Evolutionary conservation across 1,139 yeast species (phyloP), one percentile per base, ranked within the genome.

Genomic region (Suhomyces panamericanus): DNA sequence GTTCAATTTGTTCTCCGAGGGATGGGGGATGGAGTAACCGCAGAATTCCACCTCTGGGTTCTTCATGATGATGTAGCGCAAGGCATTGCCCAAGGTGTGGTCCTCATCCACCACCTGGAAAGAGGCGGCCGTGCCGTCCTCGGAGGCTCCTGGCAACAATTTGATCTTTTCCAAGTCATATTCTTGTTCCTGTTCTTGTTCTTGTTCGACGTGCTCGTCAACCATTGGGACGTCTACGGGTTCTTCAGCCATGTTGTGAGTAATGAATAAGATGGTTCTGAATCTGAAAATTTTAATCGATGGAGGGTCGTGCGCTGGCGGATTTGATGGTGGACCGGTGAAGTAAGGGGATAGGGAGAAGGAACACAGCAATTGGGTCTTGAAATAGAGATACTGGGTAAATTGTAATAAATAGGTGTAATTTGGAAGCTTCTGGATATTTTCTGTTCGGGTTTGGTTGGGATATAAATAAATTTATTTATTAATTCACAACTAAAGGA

Each of bases 1-100:
- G 69, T 95, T 90, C 69, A 93, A 72, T 57, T 87, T 86, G 49
- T 89, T 80, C 67, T 95, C 99, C 30, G 96, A 88, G 26, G 99
- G 99, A 68, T 93, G 99, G n/a, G 99, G 99, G 52, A 93, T 95
- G 40, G 97, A 88, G 70, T 93, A 93, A 47, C 99, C 99, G 62
- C 98, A 93, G 66, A 95, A 93, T 62, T 93, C 99, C 29, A 93
- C 98, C 55, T 90, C 96, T 32, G 97, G 96, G 69, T 93, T 93
- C 70, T 91, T 91, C 96, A 93, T 90, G 57, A 93, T 89, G 60
- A 93, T 82, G 66, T 90, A 91, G 63, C 97, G 83, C 48, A 93
- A 77, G 5, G 98, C 87, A 63, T 93, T 93, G 22, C 98, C 99
- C 46, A 93, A 69, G 1, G 99, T 93, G 64, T 93, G 99, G 66